Evolutionary conservation across 768 basidiomycete genomes (phyloP).

Genomic region (Gloeostereum incarnatum): DNA sequence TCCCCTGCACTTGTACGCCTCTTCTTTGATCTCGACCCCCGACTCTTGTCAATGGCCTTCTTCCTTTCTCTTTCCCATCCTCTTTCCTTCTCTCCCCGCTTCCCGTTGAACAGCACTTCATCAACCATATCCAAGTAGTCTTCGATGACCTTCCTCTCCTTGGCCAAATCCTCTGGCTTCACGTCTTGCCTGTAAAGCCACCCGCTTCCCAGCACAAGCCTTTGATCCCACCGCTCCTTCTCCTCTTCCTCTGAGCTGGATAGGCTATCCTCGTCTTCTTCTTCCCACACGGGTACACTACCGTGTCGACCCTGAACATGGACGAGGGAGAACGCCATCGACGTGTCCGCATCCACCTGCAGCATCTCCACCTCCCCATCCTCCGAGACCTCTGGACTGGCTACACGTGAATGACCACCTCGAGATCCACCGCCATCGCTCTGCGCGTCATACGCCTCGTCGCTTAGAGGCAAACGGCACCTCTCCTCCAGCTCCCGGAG

Average conservation of each 20-base stretch:
- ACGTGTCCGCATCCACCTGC: slow-evolving; percentile 44
- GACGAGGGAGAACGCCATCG: slow-evolving; percentile 60
- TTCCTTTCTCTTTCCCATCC: slow-evolving; percentile 41
- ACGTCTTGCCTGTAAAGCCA: slow-evolving; percentile 76
- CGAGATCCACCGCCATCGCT: slow-evolving; percentile 51
- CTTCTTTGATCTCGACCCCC: slow-evolving; percentile 30
- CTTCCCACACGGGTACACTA: slow-evolving; percentile 76
- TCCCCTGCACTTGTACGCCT: slow-evolving; percentile 42
- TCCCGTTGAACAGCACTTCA: slow-evolving; percentile 63
- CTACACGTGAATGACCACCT: slow-evolving; percentile 30
- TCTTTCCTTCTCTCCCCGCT: slow-evolving; percentile 31
- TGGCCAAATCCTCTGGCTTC: slow-evolving; percentile 37
- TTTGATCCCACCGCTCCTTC: slow-evolving; percentile 73
- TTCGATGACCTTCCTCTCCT: slow-evolving; percentile 47
- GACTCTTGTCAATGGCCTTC: slow-evolving; percentile 33
- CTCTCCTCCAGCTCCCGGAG: slow-evolving; percentile 77
- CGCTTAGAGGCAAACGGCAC: slow-evolving; percentile 63
- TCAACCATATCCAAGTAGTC: slow-evolving; percentile 74
- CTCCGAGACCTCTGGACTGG: slow-evolving; percentile 31
- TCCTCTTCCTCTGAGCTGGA: slow-evolving; percentile 39
- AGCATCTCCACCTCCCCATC: slow-evolving; percentile 23
- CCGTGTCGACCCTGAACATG: slow-evolving; percentile 58
- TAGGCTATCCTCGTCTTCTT: slow-evolving; percentile 42
- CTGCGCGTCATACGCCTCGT: slow-evolving; percentile 78
- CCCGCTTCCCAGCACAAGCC: slow-evolving; percentile 70